Base-by-base conservation (phyloP, 2,329 filamentous ascomycete species). In the Penicillium sp. region DNA sequence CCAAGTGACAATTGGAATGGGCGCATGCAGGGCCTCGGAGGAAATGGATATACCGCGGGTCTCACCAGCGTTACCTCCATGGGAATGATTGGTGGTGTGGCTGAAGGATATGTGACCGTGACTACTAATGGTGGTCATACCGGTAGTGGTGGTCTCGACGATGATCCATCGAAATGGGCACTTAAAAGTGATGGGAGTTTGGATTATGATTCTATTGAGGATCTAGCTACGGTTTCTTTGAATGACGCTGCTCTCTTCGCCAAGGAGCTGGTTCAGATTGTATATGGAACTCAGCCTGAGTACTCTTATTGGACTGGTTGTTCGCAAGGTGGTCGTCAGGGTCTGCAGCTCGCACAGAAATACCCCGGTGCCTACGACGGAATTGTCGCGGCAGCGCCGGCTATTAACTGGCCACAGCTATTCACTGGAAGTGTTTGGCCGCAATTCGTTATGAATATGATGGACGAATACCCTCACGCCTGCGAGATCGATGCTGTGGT, bases 341-440 rank as follows among this genome's bases (percentile, higher is more conserved):
- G 56, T 1, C 46, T 59, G 7, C 55, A 61, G 51, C 39, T 78
- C 8, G 78, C 80, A 0, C 77, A 86, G 56, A 58, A 67, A 3
- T 84, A 77, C 52, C 82, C 84, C 0, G 70, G 77, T 7, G 44
- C 43, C 4, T 46, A 40, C 32, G 44, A 40, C 29, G 40, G 29
- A 23, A 26, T 43, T 37, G n/a, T 42, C 3, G 30, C 32, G 10
- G 21, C 20, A 10, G 32, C 21, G 13, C 27, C 32, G 3, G 32
- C 49, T 13, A 52, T 52, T 3, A 52, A 52, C 18, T 37, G 29
- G 29, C 27, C 21, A 4, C 29, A 30, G n/a, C 61, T 59, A 2
- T 46, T 54, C 3, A 46, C 60, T 1, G 58, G 59, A 1, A 62
- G 59, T 17, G 59, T 55, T 49, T 67, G 62, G 57, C 51, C 59